phyloP scores from a whole-genome alignment of 208 protist species.

The Leishmania major region DNA sequence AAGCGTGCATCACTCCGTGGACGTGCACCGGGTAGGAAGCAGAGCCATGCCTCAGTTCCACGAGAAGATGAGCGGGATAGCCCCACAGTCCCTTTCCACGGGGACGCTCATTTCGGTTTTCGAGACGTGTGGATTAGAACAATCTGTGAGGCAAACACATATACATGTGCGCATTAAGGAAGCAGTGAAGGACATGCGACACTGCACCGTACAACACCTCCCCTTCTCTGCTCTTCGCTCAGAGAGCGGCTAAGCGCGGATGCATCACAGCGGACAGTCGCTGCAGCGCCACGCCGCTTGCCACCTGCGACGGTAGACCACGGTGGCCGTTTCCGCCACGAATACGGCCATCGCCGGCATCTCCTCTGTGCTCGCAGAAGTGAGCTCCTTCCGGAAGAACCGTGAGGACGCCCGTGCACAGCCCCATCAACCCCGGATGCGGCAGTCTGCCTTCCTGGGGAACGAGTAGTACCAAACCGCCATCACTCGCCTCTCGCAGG shows the following conservation, averaged over 20 bases:
- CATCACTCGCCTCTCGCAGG: conserved; percentile 23
- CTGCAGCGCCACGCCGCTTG: conserved; percentile 84
- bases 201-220: not conserved
- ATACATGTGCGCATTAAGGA: not conserved
- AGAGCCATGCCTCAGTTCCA: not conserved
- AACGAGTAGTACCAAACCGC: conserved; percentile 63
- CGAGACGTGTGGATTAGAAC: not conserved
- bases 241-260: conserved; percentile 51
- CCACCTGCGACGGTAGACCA: conserved; percentile 80
- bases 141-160: not conserved
- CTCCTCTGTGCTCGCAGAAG: not conserved
- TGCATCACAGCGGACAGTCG: conserved; percentile 77
- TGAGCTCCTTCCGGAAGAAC: conserved; percentile 39
- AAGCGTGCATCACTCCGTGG: not conserved
- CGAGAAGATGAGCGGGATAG: not conserved
- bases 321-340: conserved; percentile 5
- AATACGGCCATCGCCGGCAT: not conserved
- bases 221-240: not conserved
- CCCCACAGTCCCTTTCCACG: not conserved
- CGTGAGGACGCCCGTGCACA: conserved; percentile 60
- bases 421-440: conserved; percentile 51
- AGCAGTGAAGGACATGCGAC: not conserved
- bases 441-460: conserved; percentile 86
- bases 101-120: not conserved
- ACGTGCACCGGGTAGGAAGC: not conserved